Evolutionary conservation across 1,284 basidiomycete genomes (phyloP).

Genomic region (Coniophora puteana): DNA sequence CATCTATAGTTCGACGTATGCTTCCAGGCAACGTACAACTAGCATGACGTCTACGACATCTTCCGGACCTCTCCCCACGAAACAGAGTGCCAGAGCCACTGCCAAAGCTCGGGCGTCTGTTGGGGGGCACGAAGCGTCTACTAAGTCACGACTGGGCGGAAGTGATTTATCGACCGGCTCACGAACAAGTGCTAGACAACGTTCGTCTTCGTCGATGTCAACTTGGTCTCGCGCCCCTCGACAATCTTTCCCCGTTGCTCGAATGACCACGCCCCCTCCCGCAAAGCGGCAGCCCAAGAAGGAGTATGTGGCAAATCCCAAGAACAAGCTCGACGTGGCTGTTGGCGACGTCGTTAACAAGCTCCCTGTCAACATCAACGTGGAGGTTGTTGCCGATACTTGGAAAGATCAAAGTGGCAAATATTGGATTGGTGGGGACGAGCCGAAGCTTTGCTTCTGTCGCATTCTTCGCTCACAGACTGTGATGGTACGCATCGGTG

Average conservation of each 20-base stretch:
- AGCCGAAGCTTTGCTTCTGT: constrained; percentile 87
- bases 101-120: no score
- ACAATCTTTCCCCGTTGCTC: constrained; percentile 44
- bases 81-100: no score
- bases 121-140: no score
- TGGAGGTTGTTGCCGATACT: constrained; percentile 77
- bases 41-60: constrained; percentile 49
- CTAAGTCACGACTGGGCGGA: no score
- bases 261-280: constrained; percentile 40
- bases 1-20: constrained; percentile 62
- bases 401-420: constrained; percentile 92
- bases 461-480: constrained; percentile 88
- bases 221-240: constrained; percentile 70
- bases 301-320: constrained; percentile 80
- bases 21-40: constrained; percentile 74
- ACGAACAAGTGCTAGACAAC: constrained; percentile 37
- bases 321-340: constrained; percentile 88
- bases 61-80: constrained; percentile 29
- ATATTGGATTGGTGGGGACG: constrained; percentile 92
- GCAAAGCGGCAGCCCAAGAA: constrained; percentile 52
- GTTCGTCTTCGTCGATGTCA: constrained; percentile 44
- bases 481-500: constrained; percentile 93
- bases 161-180: constrained; percentile 41
- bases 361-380: constrained; percentile 80
- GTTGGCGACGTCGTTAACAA: constrained; percentile 89